phyloP scores from a whole-genome alignment of 306 rosid genomes.

The Quillaja saponaria region DNA sequence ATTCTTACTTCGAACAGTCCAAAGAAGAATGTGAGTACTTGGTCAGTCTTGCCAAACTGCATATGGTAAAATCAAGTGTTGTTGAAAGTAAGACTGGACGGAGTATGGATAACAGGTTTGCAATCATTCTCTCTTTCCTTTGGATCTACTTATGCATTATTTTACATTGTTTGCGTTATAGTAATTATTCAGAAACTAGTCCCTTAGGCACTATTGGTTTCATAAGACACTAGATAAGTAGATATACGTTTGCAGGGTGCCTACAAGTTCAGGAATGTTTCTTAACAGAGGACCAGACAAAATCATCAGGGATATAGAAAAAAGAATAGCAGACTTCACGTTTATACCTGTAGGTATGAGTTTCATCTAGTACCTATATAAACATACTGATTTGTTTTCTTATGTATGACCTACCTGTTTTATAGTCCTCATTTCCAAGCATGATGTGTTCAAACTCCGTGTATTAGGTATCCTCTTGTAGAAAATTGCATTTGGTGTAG shows the following conservation, averaged over 20 bases:
- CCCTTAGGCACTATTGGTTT: conserved; percentile 14
- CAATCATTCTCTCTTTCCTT: conserved; percentile 22
- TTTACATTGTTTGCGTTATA: background rate
- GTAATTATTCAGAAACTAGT: background rate
- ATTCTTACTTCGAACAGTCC: conserved; percentile 60
- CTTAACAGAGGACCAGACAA: conserved; percentile 79
- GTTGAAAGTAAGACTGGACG: conserved; percentile 77
- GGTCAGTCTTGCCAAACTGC: conserved; percentile 74
- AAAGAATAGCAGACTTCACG: conserved; percentile 82
- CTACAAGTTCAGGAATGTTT: conserved; percentile 92
- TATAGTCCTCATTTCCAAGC: background rate
- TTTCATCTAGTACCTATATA: conserved; percentile 9
- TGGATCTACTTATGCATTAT: background rate
- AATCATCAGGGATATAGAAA: conserved; percentile 62
- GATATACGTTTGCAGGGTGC: conserved; percentile 60
- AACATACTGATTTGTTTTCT: conserved; percentile 12
- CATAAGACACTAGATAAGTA: conserved; percentile 10
- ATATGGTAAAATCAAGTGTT: conserved; percentile 75
- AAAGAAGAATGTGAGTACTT: conserved; percentile 85
- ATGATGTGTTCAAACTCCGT: conserved; percentile 6
- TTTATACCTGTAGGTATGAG: conserved; percentile 89
- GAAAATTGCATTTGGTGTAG: conserved; percentile 11
- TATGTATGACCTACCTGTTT: background rate
- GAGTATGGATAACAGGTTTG: conserved; percentile 83
- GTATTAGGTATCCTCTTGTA: background rate